Evolutionary conservation across 805 yeast species (phyloP), one percentile per base, ranked within the genome.

Genomic region (Kazachstania taianensis): DNA sequence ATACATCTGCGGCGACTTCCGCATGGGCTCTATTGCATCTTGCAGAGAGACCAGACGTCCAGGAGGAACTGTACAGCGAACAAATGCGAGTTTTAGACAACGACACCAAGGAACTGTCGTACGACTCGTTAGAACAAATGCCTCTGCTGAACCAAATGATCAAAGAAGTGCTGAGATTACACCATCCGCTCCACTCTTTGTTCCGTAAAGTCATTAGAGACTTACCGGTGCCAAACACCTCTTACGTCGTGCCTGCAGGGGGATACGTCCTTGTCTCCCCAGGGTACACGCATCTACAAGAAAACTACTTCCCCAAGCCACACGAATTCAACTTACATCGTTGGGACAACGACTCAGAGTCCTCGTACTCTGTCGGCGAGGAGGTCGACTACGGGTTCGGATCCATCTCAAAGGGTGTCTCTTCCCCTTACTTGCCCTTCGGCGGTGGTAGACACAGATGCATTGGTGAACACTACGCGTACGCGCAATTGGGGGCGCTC

Each of bases 371-470:
- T 15, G 46, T 49, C 27, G 55, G 55, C 41, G 62, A 61, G 36
- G 45, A 52, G 32, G 79, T 86, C 30, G 97, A 89, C 62, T 89
- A 87, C 58, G 97, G 97, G n/a, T 89, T 89, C 51, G 96, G 96
- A 57, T 82, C 84, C 41, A 83, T 92, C 44, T 78, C 94, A 31
- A 92, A 92, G 66, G 98, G 97, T 65, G 97, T 89, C 36, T 68
- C 83, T 20, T 84, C 96, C 29, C 95, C 97, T 40, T 92, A 85
- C 65, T 74, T 92, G 58, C 98, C 98, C 38, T 92, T 92, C 54
- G 98, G 98, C 50, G 98, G 97, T 62, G 98, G 98, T 48, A 82
- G 98, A 72, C 98, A 92, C 62, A 81, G 98, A 67, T 92, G 98
- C 66, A 89, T 92, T 54, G 98, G 98, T 58, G 98, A 92, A 65